Base-by-base conservation (phyloP, 2,329 filamentous ascomycete genomes). In the Trichophyton benhamiae region DNA sequence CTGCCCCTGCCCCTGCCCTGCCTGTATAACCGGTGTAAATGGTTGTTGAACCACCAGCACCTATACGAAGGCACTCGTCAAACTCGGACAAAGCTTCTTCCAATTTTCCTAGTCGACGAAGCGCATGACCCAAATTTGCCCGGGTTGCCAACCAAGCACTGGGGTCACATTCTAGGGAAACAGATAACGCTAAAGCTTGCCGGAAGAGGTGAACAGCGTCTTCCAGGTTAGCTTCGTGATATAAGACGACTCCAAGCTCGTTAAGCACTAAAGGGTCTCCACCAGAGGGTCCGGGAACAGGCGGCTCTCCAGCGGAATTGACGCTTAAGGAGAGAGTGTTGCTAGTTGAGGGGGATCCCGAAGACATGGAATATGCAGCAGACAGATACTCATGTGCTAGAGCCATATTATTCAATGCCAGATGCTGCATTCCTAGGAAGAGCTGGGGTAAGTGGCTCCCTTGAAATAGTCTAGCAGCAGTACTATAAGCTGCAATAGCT, bases 381-480 rank as follows among this genome's bases (percentile, higher is more conserved):
- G 89, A 91, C 52, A 97, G 82, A 72, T 97, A 99, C 72, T 99
- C 94, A 66, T 95, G 88, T 0, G 95, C 94, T 15, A 97, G 81
- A 0, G 86, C 86, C 83, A 97, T 89, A 69, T 99, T 97, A 74
- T 95, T 95, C 63, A 99, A 82, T 17, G 92, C 90, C 57, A 97
- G 86, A 74, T 99, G 95, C 73, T 99, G 95, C 94, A 99, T 99
- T 5, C 95, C 94, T 27, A 99, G 78, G 72, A 97, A 99, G 2
- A 99, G 83, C 70, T 96, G 92, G 0, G 94, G 94, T 0, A 99
- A 80, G 72, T 99, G 95, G 0, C 92, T 97, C 44, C 94, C 94
- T 79, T 96, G 95, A 75, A 99, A 99, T 0, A 99, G 78, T 44
- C 94, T 83, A 1, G 92, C 92, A 0, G 94, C 94, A 0, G 94